Evolutionary conservation across 768 basidiomycete species (phyloP), one percentile per base, ranked within the genome.

Genomic region (Lentinula sp.): DNA sequence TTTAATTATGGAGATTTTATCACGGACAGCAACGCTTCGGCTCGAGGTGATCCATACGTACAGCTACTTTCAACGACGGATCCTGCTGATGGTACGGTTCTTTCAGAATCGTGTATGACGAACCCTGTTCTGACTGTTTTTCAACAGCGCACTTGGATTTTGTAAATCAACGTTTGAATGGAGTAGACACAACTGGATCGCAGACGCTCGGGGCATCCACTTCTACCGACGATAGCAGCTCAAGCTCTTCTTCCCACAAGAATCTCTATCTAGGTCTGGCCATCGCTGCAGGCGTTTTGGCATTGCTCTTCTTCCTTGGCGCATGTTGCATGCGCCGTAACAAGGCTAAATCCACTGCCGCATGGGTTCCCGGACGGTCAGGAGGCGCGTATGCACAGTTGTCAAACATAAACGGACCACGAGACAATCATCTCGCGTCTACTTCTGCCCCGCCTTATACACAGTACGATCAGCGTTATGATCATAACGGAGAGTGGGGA

Each of bases 1-100:
- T 78, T 90, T 71, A 77, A 88, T 70, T 88, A 81, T 64, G 88
- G 88, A 41, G 78, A 87, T 70, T 82, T 85, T 69, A 72, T 85
- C 61, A 70, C 80, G 51, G 79, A 73, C 23, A 71, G 76, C 52
- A 64, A 71, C 10, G 61, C 73, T 15, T 68, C 69, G 15, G 70
- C 72, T 48, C 69, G 70, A 52, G 76, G 71, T 6, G 69, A 71
- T 33, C 86, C 88, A 0, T 90, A 79, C 72, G 75, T 88, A 46
- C 88, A 90, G 66, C 72, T 90, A 15, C 76, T 86, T 46, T 78
- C 86, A 0, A 74, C 76, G 8, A 89, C 88, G 55, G 73, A 83
- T 64, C 67, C 72, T 33, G 65, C 75, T 4, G 70, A 77, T 73
- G 74, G 80, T 77, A 13, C 16, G 63, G 48, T 16, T 56, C 39